Percentiles rank a stretch among this genome's conserved stretches.
Evolutionary conservation across 2,329 filamentous ascomycete species (phyloP).

Genomic region (Ascochyta pisi): DNA sequence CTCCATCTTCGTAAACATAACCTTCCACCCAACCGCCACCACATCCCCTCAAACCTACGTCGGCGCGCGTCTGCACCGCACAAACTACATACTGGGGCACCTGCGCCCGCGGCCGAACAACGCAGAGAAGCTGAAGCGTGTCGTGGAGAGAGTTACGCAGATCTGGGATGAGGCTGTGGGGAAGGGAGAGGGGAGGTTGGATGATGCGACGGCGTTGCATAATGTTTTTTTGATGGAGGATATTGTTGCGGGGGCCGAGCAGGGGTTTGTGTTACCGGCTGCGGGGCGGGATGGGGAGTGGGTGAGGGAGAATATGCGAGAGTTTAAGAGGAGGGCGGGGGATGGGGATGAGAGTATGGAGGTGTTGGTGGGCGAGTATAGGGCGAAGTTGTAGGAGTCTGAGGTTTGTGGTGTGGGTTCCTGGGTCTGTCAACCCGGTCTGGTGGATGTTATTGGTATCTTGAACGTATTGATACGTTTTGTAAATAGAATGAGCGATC

Average conservation of each 20-base stretch:
- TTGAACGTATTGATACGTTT: neutral
- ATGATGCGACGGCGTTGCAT: conserved; percentile 27
- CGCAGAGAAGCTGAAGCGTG: conserved; percentile 11
- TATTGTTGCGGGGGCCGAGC: conserved; percentile 35
- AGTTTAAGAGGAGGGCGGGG: conserved; percentile 31
- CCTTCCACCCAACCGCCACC: conserved; percentile 33
- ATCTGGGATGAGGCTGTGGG: conserved; percentile 30
- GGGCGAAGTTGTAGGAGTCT: neutral
- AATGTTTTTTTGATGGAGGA: conserved; percentile 37
- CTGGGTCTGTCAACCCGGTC: neutral
- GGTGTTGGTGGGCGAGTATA: conserved; percentile 23
- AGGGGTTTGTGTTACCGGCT: conserved; percentile 33
- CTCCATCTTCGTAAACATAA: conserved; percentile 54
- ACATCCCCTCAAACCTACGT: conserved; percentile 1
- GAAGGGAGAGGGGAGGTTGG: conserved; percentile 17
- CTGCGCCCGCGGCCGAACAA: conserved; percentile 28
- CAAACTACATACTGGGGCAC: conserved; percentile 35
- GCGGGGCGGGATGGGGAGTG: conserved; percentile 36
- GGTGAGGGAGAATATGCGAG: conserved; percentile 26
- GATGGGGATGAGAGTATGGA: conserved; percentile 33
- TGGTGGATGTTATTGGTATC: conserved; percentile 7
- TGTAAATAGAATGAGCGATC: neutral
- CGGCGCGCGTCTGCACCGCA: neutral
- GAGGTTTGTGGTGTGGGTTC: neutral
- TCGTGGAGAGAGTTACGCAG: conserved; percentile 18